Percentiles rank a stretch among this genome's conserved stretches.
Evolutionary conservation across 2,329 filamentous ascomycete genomes (phyloP).

Genomic region (Monilinia vaccinii-corymbosi): DNA sequence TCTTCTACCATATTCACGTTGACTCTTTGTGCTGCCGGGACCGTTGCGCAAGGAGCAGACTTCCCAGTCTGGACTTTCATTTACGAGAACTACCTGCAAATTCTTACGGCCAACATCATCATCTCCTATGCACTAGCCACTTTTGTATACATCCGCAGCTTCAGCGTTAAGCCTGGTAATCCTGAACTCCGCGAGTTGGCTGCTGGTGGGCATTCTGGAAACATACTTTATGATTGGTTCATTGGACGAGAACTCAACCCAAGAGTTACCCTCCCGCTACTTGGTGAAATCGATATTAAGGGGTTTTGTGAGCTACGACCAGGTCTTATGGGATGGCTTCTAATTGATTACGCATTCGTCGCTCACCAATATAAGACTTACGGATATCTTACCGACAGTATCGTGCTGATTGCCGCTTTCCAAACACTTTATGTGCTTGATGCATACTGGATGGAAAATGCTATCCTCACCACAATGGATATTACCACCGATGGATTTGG

Average conservation of each 20-base stretch:
- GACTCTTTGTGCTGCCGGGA: slow-evolving; percentile 63
- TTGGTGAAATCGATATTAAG: slow-evolving; percentile 87
- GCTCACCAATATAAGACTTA: slow-evolving; percentile 82
- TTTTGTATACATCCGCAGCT: slow-evolving; percentile 76
- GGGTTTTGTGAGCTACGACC: slow-evolving; percentile 85
- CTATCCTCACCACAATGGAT: slow-evolving; percentile 89
- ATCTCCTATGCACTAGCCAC: slow-evolving; percentile 64
- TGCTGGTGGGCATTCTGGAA: slow-evolving; percentile 71
- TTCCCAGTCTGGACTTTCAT: slow-evolving; percentile 91
- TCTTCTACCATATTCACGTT: slow-evolving; percentile 66
- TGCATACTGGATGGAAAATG: slow-evolving; percentile 76
- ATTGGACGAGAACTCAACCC: slow-evolving; percentile 95
- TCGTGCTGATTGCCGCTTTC: slow-evolving; percentile 66
- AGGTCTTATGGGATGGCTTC: slow-evolving; percentile 79
- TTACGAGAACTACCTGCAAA: slow-evolving; percentile 78
- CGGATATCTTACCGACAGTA: slow-evolving; percentile 77
- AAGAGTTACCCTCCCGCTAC: slow-evolving; percentile 64
- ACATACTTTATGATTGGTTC: slow-evolving; percentile 90
- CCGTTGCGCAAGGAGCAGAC: slow-evolving; percentile 64
- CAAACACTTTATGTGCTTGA: slow-evolving; percentile 82
- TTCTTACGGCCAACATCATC: slow-evolving; percentile 74
- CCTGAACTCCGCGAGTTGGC: slow-evolving; percentile 67
- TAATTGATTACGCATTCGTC: slow-evolving; percentile 76
- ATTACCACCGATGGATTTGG: slow-evolving; percentile 90
- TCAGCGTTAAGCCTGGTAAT: slow-evolving; percentile 70